Base-by-base conservation (phyloP, 2,329 filamentous ascomycete species). In the Emmonsiellopsis sp. region DNA sequence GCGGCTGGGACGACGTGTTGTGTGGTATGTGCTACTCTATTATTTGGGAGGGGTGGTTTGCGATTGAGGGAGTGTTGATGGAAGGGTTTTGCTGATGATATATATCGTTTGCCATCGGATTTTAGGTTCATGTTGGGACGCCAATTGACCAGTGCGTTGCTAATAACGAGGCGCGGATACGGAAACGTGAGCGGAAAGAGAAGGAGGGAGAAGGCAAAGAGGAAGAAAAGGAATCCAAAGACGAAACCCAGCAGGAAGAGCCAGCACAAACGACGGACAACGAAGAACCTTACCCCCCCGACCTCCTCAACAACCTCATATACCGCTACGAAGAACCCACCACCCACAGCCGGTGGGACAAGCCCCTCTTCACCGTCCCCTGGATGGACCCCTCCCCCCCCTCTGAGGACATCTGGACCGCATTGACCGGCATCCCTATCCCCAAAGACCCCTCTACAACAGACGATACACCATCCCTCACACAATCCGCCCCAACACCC, bases 271-370 rank as follows among this genome's bases (percentile, higher is more conserved):
- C 43, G 32, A 49, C 53, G 17, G 58, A 63, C 37, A 40, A 53
- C 9, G 68, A 70, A 57, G 66, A 70, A 59, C 62, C 60, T 2
- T 84, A 84, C 60, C 73, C 74, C 0, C 64, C 77, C 5, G 77
- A 79, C 13, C 75, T 82, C 51, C 81, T 84, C 59, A 75, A 81
- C 57, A 84, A 84, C 61, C 76, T 85, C 43, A 76, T 83, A 59
- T 84, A 82, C 67, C 75, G 82, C 55, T 85, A 84, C 63, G 82
- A 85, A 68, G 82, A 84, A 68, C 82, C 82, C n/a, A 82, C 80
- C 62, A 81, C 79, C 39, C 80, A 83, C 74, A 81, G 74, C 47
- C 74, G 82, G 49, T 85, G 82, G 82, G 82, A 85, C 64, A 81
- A 80, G 47, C 82, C 82, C 0, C 74, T 85, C 17, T 85, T 84